These are phyloP conservation scores for Scheffersomyces quercinus DNA, from an alignment of 1,139 yeast species.

Conservation along the genomic window DNA sequence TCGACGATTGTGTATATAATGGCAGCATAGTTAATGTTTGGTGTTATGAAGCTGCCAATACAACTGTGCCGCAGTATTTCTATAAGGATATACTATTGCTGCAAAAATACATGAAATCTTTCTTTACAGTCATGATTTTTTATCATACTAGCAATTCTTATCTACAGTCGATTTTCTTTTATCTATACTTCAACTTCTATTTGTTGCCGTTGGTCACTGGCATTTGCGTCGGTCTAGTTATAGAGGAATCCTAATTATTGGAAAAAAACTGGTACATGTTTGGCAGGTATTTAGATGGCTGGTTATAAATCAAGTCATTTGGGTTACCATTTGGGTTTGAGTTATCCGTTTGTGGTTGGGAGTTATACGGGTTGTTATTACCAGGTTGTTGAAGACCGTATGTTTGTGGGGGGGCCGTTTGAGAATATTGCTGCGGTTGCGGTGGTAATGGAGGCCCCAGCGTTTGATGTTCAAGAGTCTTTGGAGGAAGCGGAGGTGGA, in stretches of 20 bases:
- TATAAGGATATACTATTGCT: too few relatives aligned
- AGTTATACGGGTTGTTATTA: constrained; percentile 8
- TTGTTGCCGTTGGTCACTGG: too few relatives aligned
- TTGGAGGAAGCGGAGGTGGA: constrained; percentile 10
- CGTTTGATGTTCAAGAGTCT: constrained; percentile 4
- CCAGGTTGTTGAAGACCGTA: constrained; percentile 2
- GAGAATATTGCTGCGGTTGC: constrained; percentile 7
- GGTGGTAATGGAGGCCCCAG: constrained; percentile 23
- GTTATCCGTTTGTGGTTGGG: constrained; percentile 1
- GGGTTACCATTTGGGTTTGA: constrained; percentile 6
- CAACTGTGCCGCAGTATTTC: too few relatives aligned
- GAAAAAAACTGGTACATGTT: constrained; percentile 47
- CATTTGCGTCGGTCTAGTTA: too few relatives aligned
- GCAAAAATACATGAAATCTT: too few relatives aligned
- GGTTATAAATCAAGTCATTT: constrained; percentile 40
- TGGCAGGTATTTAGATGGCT: constrained; percentile 51
- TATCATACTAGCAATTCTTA: too few relatives aligned
- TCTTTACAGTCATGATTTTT: too few relatives aligned
- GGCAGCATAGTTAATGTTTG: too few relatives aligned
- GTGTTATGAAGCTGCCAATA: too few relatives aligned
- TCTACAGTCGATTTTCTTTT: too few relatives aligned
- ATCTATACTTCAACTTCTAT: too few relatives aligned
- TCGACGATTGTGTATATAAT: too few relatives aligned
- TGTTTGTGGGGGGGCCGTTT: constrained; percentile 4
- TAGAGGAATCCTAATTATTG: constrained; percentile 1